Base-by-base conservation (phyloP, 257 asterid genomes). In the Jasminum sambac region DNA sequence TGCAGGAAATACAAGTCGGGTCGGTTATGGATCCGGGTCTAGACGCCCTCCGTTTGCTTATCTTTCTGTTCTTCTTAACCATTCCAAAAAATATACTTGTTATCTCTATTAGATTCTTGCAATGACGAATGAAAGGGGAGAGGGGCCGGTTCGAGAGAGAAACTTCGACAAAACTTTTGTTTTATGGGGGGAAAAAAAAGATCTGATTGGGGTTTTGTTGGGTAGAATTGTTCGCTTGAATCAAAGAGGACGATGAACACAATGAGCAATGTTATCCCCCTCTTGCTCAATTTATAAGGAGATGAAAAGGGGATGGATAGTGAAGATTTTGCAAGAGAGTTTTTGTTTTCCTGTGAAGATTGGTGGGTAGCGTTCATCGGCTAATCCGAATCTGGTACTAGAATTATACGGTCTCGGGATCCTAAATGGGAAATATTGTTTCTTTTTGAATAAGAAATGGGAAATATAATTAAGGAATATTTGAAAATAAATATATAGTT, bases 1-100 rank as follows among this genome's bases (percentile, higher is more conserved):
- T 95, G 84, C 99, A 95, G 5, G 99, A 95, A 81, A 95, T 78
- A 67, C 84, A 84, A 30, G 86, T 71, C 40, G 97, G 96, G 69
- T 95, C 98, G 21, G 82, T 82, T 64, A 87, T 84, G 6, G 96
- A 81, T 1, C 96, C 89, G 6, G 96, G 86, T 79, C 87, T 82
- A 11, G 96, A 83, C 40, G 86, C 87, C 84, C 82, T 80, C 68
- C 88, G 80, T 60, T 71, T 84, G 64, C 69, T 79, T 44, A 83
- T 50, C 72, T 83, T 70, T 36, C 86, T 65, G 74, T 68, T 83
- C 72, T 84, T 88, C 82, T 82, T 84, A 78, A 81, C 93, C 96
- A 89, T 89, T 77, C 34, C 62, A 3, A 4, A 14, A 11, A 55
- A 3, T 19, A 55, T 55, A 23, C 9, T 17, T 55, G 23, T 52